These are phyloP conservation scores for Coemansia sp. DNA, from an alignment of 371 early-diverging fungal species.

Conservation along the genomic window DNA sequence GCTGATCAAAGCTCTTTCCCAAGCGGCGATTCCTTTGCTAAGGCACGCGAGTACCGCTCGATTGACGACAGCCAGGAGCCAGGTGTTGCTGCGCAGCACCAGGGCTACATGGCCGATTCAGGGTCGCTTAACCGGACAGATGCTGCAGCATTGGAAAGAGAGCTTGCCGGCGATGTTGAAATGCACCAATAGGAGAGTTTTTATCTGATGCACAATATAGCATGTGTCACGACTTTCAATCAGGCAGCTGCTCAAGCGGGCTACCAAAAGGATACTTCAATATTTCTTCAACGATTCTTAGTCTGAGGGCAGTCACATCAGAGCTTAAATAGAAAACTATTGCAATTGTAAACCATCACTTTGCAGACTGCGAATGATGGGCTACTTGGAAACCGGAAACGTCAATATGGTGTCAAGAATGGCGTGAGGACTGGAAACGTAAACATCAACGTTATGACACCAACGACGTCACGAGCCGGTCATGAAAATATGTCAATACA, in stretches of 20 bases:
- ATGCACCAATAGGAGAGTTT: slow-evolving; percentile 11
- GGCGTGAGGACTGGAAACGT: no score
- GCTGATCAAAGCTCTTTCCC: slow-evolving; percentile 12
- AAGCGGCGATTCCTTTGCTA: slow-evolving; percentile 25
- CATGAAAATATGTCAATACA: not conserved
- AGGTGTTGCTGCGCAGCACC: slow-evolving; percentile 40
- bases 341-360: no score
- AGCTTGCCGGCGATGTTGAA: slow-evolving; percentile 36
- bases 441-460: no score
- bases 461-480: no score
- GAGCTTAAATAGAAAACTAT: no score
- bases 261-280: no score
- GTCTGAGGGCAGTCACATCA: no score
- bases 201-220: not conserved
- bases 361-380: no score
- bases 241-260: no score
- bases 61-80: slow-evolving; percentile 44
- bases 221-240: not conserved
- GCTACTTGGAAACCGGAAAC: no score
- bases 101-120: slow-evolving; percentile 17
- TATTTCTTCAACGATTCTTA: no score
- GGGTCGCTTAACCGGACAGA: slow-evolving; percentile 23
- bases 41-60: slow-evolving; percentile 37
- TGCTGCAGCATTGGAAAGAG: slow-evolving; percentile 36
- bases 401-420: no score